A percentile compares a stretch with the other conserved stretches of the same genome.
These are phyloP conservation scores for Euphorbia tirucalli DNA, from an alignment of 345 rosid genomes.

Conservation along the genomic window DNA sequence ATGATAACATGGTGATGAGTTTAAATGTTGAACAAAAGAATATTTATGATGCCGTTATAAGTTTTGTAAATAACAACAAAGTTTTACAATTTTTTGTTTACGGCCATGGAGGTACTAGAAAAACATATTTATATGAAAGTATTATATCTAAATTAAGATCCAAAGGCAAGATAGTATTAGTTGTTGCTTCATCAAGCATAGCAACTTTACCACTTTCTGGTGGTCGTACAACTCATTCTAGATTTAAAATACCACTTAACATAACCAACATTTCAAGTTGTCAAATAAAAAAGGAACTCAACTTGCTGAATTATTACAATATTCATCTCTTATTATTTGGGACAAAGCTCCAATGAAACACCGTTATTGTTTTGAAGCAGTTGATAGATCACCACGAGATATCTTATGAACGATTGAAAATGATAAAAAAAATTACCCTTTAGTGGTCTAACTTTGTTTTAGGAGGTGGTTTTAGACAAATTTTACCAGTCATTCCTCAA, in stretches of 20 bases:
- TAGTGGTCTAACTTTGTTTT: background rate
- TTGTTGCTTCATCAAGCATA: background rate
- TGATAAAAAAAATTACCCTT: background rate
- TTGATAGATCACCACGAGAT: background rate
- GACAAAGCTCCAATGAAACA: slow-evolving; percentile 19
- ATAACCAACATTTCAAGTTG: background rate
- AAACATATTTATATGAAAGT: background rate
- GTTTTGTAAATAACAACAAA: background rate
- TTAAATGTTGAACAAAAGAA: background rate
- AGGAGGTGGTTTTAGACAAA: background rate
- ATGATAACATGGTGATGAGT: background rate
- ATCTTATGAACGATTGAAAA: background rate
- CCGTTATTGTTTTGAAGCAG: background rate
- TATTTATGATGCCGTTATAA: background rate
- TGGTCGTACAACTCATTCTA: slow-evolving; percentile 6
- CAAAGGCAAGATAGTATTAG: background rate
- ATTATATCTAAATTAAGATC: background rate
- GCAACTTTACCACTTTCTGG: background rate
- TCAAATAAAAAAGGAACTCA: slow-evolving; percentile 4
- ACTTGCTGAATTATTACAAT: background rate
- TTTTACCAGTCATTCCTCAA: background rate
- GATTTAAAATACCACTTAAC: slow-evolving; percentile 12
- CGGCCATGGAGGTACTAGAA: background rate
- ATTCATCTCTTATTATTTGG: background rate
- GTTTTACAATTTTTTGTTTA: background rate